phyloP scores from a whole-genome alignment of 1,139 yeast genomes.

The Dujonia santamariae region DNA sequence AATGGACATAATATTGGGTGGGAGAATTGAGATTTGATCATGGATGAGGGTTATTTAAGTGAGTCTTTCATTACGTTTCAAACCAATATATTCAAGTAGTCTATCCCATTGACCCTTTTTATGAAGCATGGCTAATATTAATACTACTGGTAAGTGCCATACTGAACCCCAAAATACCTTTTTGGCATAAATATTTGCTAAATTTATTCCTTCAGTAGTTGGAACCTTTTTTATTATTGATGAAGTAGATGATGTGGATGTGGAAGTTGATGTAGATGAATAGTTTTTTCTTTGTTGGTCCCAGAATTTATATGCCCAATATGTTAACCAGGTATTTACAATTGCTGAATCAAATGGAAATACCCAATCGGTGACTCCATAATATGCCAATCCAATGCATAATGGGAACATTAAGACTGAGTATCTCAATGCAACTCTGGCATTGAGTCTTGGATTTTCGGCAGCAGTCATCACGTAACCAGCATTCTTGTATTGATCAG shows the following conservation, averaged over 20 bases:
- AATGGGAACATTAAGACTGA: conserved; percentile 89
- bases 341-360: conserved; percentile 78
- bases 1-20: no score
- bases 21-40: no score
- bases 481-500: conserved; percentile 84
- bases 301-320: conserved; percentile 83
- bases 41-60: no score
- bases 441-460: conserved; percentile 87
- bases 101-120: conserved; percentile 96
- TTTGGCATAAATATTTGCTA: conserved; percentile 69
- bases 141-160: conserved; percentile 86
- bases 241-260: conserved; percentile 20
- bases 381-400: conserved; percentile 79
- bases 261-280: conserved; percentile 15
- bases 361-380: conserved; percentile 76
- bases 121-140: conserved; percentile 89
- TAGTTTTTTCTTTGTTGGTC: conserved; percentile 64
- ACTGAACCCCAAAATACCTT: conserved; percentile 94
- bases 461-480: conserved; percentile 97
- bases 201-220: conserved; percentile 50
- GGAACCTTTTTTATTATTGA: conserved; percentile 33
- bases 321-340: conserved; percentile 82
- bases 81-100: conserved; percentile 34
- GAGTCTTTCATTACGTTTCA: no score
- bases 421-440: conserved; percentile 88